These are phyloP conservation scores for Kwoniella sp. DNA, from an alignment of 768 basidiomycete genomes.

Conservation along the genomic window DNA sequence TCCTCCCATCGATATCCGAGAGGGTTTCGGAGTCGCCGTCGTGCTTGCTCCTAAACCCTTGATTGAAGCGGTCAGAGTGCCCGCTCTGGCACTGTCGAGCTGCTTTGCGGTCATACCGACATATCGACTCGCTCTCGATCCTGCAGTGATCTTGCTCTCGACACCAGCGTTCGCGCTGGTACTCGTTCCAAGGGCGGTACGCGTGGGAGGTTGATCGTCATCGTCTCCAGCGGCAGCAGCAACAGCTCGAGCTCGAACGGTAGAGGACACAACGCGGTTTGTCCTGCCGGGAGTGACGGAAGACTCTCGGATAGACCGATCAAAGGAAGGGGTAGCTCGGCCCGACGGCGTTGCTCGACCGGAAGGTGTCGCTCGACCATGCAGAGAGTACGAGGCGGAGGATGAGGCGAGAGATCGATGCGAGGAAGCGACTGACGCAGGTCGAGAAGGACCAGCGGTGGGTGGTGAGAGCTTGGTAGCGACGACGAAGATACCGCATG, in stretches of 20 bases:
- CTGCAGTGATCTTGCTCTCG: conserved; percentile 67
- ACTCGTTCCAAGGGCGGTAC: conserved; percentile 36
- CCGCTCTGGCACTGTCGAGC: conserved; percentile 60
- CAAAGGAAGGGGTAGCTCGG: conserved; percentile 45
- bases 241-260: conserved; percentile 4
- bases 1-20: conserved; percentile 42
- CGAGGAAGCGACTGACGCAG: conserved; percentile 79
- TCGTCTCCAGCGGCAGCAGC: conserved; percentile 14
- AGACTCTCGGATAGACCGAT: conserved; percentile 31
- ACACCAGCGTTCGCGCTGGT: conserved; percentile 42
- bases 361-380: conserved; percentile 60
- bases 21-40: conserved; percentile 44
- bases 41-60: conserved; percentile 30
- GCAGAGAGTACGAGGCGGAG: conserved; percentile 31
- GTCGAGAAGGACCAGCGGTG: conserved; percentile 69
- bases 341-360: conserved; percentile 54
- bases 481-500: conserved; percentile 89
- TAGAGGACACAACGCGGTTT: conserved; percentile 9
- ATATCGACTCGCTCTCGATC: conserved; percentile 83
- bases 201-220: conserved; percentile 26
- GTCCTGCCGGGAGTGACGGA: conserved; percentile 16
- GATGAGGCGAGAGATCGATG: conserved; percentile 55
- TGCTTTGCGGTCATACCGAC: conserved; percentile 82
- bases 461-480: conserved; percentile 76
- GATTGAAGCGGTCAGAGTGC: conserved; percentile 35